Conservation (phyloP, 805 yeast genomes). For the Wickerhamiella galacta region DNA sequence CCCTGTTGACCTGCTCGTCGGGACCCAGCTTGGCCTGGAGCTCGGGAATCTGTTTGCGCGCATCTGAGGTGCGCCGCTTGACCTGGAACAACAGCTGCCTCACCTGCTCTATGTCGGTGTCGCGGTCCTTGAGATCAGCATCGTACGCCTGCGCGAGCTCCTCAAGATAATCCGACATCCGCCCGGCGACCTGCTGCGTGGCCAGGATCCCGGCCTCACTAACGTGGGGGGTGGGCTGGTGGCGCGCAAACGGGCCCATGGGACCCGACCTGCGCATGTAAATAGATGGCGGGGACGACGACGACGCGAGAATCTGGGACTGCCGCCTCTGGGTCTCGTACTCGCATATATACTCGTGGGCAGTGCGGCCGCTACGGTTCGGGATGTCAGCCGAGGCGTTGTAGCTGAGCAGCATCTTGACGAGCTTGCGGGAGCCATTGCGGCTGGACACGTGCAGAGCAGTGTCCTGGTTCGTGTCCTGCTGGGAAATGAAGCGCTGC, state of each 20-base stretch:
- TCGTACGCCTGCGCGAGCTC: constrained; percentile 35
- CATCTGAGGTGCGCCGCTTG: constrained; percentile 25
- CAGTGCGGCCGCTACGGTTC: constrained; percentile 26
- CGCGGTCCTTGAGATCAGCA: constrained; percentile 36
- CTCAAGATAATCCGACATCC: constrained; percentile 20
- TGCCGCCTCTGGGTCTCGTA: constrained; percentile 15
- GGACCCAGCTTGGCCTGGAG: constrained; percentile 19
- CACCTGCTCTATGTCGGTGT: constrained; percentile 35
- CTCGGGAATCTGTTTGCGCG: constrained; percentile 20
- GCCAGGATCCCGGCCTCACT: constrained; percentile 15
- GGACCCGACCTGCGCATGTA: constrained; percentile 10
- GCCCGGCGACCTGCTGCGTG: constrained; percentile 8
- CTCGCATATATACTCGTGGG: constrained; percentile 24
- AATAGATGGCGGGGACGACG: constrained; percentile 12
- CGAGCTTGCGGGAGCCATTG: constrained; percentile 31
- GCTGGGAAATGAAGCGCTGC: constrained; percentile 39
- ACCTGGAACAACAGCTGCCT: constrained; percentile 27
- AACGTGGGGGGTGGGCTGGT: constrained; percentile 6
- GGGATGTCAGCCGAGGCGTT: constrained; percentile 31
- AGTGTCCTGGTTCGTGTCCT: constrained; percentile 72
- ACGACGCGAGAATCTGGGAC: constrained; percentile 9
- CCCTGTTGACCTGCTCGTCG: constrained; percentile 13
- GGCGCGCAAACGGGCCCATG: constrained; percentile 1
- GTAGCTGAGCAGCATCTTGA: constrained; percentile 29
- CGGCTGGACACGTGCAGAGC: constrained; percentile 65